Evolutionary conservation across 163 green algal genomes (phyloP).

Genomic region (Prototheca wickerhamii): DNA sequence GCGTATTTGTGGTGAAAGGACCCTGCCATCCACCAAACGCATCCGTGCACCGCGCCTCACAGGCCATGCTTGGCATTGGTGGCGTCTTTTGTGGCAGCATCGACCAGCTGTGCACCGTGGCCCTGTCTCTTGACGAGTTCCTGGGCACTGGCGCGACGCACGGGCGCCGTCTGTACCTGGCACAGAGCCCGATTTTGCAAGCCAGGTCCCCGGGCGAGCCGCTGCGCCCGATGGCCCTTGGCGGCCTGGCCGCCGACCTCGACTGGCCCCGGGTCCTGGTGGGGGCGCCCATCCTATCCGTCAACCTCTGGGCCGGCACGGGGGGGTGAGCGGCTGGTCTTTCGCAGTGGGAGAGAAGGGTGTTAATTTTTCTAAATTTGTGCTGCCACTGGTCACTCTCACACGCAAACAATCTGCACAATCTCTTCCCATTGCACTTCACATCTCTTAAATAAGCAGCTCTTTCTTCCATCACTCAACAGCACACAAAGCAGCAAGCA

Average conservation of each 20-base stretch:
- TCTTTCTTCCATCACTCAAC: slow-evolving; percentile 17
- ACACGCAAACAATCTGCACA: no score
- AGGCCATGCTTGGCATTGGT: not conserved
- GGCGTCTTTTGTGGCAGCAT: not conserved
- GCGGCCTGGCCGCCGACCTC: slow-evolving; percentile 27
- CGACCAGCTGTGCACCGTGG: not conserved
- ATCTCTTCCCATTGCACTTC: no score
- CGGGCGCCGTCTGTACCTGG: slow-evolving; percentile 34
- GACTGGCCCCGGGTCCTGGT: slow-evolving; percentile 16
- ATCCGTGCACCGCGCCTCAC: not conserved
- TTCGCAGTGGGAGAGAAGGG: no score
- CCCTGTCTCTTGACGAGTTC: not conserved
- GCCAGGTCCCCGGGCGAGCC: not conserved
- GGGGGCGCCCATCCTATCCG: slow-evolving; percentile 4
- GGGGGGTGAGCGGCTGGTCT: slow-evolving; percentile 3
- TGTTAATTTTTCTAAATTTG: no score
- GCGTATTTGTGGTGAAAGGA: not conserved
- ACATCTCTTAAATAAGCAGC: no score
- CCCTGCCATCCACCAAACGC: no score
- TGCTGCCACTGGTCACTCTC: no score
- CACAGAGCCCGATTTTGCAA: slow-evolving; percentile 28
- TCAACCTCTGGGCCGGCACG: slow-evolving; percentile 51
- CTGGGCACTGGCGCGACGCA: not conserved
- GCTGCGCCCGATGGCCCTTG: slow-evolving; percentile 15
- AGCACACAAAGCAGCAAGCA: slow-evolving; percentile 39